Evolutionary conservation across 2,329 filamentous ascomycete species (phyloP).

Genomic region (Elsinoe necatrix): DNA sequence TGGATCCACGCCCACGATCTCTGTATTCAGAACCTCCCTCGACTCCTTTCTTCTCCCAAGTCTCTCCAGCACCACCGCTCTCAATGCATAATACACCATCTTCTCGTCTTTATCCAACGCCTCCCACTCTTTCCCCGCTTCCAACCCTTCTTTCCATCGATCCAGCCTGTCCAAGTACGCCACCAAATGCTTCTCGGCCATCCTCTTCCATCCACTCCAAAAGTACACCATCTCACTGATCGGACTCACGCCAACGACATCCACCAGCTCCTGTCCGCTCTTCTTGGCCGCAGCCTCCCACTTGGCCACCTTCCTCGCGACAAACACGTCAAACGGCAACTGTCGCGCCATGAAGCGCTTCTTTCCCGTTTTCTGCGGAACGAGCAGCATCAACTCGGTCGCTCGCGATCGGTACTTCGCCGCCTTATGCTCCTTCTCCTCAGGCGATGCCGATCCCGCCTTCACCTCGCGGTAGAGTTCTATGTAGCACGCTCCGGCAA

Average conservation of each 20-base stretch:
- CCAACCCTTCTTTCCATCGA: constrained; percentile 50
- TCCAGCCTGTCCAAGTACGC: constrained; percentile 54
- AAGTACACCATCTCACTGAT: constrained; percentile 87
- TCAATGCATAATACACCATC: constrained; percentile 58
- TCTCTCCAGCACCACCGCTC: constrained; percentile 57
- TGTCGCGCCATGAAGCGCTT: constrained; percentile 86
- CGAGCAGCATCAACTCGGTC: constrained; percentile 61
- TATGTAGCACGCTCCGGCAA: constrained; percentile 68
- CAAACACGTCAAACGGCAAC: constrained; percentile 81
- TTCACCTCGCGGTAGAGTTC: constrained; percentile 66
- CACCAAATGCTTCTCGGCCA: constrained; percentile 58
- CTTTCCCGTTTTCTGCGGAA: constrained; percentile 66
- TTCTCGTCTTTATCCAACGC: constrained; percentile 50
- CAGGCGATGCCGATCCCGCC: constrained; percentile 28
- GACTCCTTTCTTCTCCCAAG: constrained; percentile 58
- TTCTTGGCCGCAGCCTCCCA: constrained; percentile 72
- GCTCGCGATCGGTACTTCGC: constrained; percentile 42
- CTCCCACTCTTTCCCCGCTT: constrained; percentile 42
- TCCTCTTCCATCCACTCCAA: constrained; percentile 82
- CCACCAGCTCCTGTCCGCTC: constrained; percentile 59
- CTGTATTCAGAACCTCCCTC: constrained; percentile 50
- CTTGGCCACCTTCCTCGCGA: constrained; percentile 73
- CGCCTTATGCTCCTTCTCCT: constrained; percentile 34
- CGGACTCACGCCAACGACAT: constrained; percentile 73
- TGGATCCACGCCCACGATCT: constrained; percentile 54